Percentiles rank a stretch among this genome's conserved stretches.
Evolutionary conservation across 208 protist genomes (phyloP).

Genomic region (Tritrichomonas foetus): DNA sequence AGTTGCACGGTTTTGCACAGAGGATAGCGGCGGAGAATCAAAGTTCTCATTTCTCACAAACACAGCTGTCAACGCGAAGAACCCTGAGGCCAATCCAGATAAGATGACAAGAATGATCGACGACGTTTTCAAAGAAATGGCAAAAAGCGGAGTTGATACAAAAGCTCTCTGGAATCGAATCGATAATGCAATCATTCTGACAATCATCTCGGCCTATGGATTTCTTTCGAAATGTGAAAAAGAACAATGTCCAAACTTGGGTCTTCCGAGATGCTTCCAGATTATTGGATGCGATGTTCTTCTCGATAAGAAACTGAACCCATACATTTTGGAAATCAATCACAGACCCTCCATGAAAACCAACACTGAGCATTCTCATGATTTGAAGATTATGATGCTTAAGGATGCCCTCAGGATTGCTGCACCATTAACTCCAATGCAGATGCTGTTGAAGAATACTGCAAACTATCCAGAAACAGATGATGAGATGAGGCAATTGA

Average conservation of each 20-base stretch:
- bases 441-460: not conserved
- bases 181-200: not conserved
- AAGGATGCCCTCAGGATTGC: not conserved
- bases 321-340: constrained; percentile 10
- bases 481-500: not conserved
- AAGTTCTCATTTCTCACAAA: not conserved
- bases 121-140: not conserved
- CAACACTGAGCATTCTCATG: not conserved
- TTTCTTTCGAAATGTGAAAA: not conserved
- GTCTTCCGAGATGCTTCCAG: not conserved
- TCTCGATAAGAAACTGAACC: not conserved
- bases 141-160: not conserved
- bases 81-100: not conserved
- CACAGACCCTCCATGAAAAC: not conserved
- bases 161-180: not conserved
- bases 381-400: not conserved
- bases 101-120: not conserved
- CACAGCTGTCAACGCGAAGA: not conserved
- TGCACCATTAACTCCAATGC: not conserved
- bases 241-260: not conserved
- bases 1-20: not conserved
- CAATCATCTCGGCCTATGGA: not conserved
- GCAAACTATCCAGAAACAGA: not conserved
- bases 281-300: not conserved
- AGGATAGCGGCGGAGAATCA: not conserved